Conservation (phyloP, 164 flowering plant genomes). For the Cinnamomum chago region DNA sequence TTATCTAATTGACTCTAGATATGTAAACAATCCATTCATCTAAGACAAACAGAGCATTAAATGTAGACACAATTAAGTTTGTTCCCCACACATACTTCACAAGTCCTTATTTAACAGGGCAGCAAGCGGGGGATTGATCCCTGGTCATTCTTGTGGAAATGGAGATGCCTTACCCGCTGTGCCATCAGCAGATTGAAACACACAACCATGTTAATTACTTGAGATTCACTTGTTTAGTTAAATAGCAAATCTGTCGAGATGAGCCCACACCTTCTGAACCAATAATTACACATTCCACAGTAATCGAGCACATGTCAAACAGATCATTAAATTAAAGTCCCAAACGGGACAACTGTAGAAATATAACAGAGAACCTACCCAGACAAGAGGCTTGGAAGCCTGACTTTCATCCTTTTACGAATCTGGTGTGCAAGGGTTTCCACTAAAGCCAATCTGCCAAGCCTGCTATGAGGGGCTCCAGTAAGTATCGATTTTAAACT, state of each 20-base stretch:
- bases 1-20: too few relatives aligned
- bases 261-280: neutral
- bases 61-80: neutral
- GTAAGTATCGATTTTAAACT: slow-evolving; percentile 86
- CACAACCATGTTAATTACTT: too few relatives aligned
- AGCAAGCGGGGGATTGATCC: too few relatives aligned
- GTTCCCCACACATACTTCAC: neutral
- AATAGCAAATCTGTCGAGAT: neutral
- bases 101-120: too few relatives aligned
- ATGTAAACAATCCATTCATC: too few relatives aligned
- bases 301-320: neutral
- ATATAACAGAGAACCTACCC: slow-evolving; percentile 47
- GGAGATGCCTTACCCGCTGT: too few relatives aligned
- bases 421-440: slow-evolving; percentile 88
- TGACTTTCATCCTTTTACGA: slow-evolving; percentile 87
- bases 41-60: neutral
- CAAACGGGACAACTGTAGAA: neutral
- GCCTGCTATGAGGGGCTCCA: slow-evolving; percentile 92
- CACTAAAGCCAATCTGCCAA: slow-evolving; percentile 92
- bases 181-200: too few relatives aligned
- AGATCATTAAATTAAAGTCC: neutral
- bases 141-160: too few relatives aligned
- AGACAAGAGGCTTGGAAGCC: slow-evolving; percentile 89
- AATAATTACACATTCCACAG: neutral
- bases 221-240: neutral